These are phyloP conservation scores for Toxicodendron radicans DNA, from an alignment of 345 rosid genomes.

Conservation along the genomic window DNA sequence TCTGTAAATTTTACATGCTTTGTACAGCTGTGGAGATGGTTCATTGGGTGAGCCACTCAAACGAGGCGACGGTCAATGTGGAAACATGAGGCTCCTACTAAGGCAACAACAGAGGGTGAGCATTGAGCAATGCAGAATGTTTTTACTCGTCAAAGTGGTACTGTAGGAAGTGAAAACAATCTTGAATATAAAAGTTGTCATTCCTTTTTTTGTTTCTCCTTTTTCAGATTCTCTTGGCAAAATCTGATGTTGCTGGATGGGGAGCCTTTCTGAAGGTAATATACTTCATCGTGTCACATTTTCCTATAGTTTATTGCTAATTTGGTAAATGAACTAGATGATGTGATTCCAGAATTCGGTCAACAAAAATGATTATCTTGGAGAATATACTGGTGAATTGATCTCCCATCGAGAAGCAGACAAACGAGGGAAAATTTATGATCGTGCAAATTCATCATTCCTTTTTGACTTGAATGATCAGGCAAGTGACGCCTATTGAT, in stretches of 20 bases:
- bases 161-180: neutral
- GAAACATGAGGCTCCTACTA: slow-evolving; percentile 82
- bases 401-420: slow-evolving; percentile 96
- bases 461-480: slow-evolving; percentile 98
- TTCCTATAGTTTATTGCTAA: neutral
- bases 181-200: slow-evolving; percentile 10
- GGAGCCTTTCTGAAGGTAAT: slow-evolving; percentile 95
- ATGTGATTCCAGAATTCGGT: slow-evolving; percentile 75
- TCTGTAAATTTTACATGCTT: slow-evolving; percentile 12
- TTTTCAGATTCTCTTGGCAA: slow-evolving; percentile 79
- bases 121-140: slow-evolving; percentile 36
- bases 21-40: slow-evolving; percentile 77
- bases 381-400: slow-evolving; percentile 97
- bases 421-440: slow-evolving; percentile 97
- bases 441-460: slow-evolving; percentile 95
- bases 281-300: neutral
- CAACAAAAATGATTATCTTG: slow-evolving; percentile 91
- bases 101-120: slow-evolving; percentile 80
- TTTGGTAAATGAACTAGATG: slow-evolving; percentile 17
- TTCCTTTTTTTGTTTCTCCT: slow-evolving; percentile 9
- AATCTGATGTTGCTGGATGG: slow-evolving; percentile 98
- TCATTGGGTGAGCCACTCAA: slow-evolving; percentile 65
- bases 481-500: slow-evolving; percentile 43
- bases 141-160: slow-evolving; percentile 8
- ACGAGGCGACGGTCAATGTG: slow-evolving; percentile 75